Conservation (phyloP, 1,139 yeast species). For the Candida tropicalis region DNA sequence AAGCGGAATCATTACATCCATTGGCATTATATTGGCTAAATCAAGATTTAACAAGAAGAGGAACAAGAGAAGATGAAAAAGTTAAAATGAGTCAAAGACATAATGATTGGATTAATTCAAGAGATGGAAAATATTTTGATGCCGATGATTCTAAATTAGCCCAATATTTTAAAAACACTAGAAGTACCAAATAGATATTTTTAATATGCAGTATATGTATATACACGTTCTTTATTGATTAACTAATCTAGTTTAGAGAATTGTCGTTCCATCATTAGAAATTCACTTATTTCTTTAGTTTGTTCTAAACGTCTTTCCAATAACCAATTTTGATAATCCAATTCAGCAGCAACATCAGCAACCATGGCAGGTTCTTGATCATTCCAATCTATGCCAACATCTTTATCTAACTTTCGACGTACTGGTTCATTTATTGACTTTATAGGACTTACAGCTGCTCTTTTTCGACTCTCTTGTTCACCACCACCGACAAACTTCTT, state of each 20-base stretch:
- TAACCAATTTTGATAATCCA: conserved; percentile 21
- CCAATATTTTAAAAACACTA: conserved; percentile 51
- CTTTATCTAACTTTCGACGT: conserved; percentile 6
- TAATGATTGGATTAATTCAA: conserved; percentile 45
- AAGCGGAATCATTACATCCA: conserved; percentile 66
- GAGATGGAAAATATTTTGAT: conserved; percentile 50
- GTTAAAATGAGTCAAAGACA: conserved; percentile 46
- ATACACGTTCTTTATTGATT: too few relatives aligned
- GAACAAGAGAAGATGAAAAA: conserved; percentile 55
- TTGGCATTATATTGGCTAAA: conserved; percentile 67
- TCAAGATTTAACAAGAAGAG: conserved; percentile 54
- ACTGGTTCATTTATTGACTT: conserved; percentile 3
- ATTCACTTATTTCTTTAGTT: conserved; percentile 17
- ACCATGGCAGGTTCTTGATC: not conserved
- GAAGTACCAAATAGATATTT: conserved; percentile 23
- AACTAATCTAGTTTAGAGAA: conserved; percentile 12
- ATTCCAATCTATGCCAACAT: not conserved
- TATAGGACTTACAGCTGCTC: conserved; percentile 10
- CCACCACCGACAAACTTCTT: not conserved
- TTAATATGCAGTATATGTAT: conserved; percentile 6
- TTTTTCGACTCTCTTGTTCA: conserved; percentile 6
- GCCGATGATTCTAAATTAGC: conserved; percentile 46
- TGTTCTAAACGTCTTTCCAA: conserved; percentile 17
- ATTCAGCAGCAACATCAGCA: conserved; percentile 12
- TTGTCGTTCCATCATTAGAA: conserved; percentile 21